Base-by-base conservation (phyloP, 306 rosid genomes). In the Cajanus cajan region DNA sequence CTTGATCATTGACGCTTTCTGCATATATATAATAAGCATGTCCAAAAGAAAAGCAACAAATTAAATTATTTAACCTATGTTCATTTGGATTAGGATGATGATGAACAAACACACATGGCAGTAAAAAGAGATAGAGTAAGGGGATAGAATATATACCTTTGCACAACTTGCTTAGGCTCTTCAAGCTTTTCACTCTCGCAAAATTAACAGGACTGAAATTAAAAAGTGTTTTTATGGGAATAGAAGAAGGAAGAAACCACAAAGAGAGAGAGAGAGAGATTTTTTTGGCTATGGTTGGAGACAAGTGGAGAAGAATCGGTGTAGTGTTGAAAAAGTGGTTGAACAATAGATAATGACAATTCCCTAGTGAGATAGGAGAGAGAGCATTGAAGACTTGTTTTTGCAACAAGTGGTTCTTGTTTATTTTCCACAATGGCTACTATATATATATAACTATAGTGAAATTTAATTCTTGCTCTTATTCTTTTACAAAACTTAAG, bases 351-450 rank as follows among this genome's bases (percentile, higher is more conserved):
- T 15, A n/a, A 14, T 6, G 14, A 16, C 41, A 55, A 68, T 51
- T 51, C 34, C 6, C 4, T 7, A 18, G 39, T 48, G 52, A 28
- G 68, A 72, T 39, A 64, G 55, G 37, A 62, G 52, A 45, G 28
- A 51, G 37, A 40, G 40, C 31, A 22, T 37, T 36, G 12, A 72
- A 79, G 43, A 62, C 21, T 8, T 8, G 8, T 50, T 45, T 76
- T 45, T 18, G 67, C 16, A 71, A 39, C 79, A 37, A 63, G 59
- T 72, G 83, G 59, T n/a, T 50, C 58, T 2, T 50, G 73, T 72
- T 62, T n/a, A 50, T 37, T 62, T 16, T 76, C 1, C 44, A 39
- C 12, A 43, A 41, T 54, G 69, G 68, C 22, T 39, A 51, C 16
- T 22, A 57, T 24, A 11, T 22, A 57, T 24, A 11, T 57, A 57